Conservation (phyloP, 2,329 filamentous ascomycete genomes). For the Ophiocordyceps australis region DNA sequence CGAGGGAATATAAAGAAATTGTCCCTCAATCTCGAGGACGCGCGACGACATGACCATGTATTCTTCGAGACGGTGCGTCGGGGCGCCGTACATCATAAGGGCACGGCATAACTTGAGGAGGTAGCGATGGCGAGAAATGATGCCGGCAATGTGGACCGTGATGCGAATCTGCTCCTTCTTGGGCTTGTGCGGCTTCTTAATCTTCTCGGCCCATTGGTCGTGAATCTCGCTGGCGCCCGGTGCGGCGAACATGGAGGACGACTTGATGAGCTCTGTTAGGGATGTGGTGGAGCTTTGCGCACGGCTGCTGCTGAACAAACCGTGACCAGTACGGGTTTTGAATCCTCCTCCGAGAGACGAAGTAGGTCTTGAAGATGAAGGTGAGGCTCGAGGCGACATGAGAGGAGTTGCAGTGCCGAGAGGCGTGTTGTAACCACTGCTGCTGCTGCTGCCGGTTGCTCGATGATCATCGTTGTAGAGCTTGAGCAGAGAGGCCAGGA, state of each 20-base stretch:
- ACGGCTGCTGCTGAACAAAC: conserved; percentile 21
- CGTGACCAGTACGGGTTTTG: conserved; percentile 15
- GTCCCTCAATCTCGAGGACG: conserved; percentile 76
- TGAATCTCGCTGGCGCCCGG: conserved; percentile 25
- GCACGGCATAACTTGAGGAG: conserved; percentile 70
- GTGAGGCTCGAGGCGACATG: conserved; percentile 22
- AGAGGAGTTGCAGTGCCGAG: conserved; percentile 16
- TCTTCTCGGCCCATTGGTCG: conserved; percentile 23
- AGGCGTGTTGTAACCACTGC: conserved; percentile 23
- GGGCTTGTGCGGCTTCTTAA: conserved; percentile 18
- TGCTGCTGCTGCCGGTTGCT: conserved; percentile 12
- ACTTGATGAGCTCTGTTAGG: conserved; percentile 32
- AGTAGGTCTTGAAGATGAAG: conserved; percentile 18
- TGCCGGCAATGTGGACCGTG: conserved; percentile 44
- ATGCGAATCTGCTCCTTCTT: conserved; percentile 24
- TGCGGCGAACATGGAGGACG: conserved; percentile 31
- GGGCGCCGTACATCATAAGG: conserved; percentile 79
- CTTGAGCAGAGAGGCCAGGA: conserved; percentile 55
- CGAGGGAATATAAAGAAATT: conserved; percentile 78
- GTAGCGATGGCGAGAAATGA: conserved; percentile 65
- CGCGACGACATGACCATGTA: conserved; percentile 81
- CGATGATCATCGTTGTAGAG: conserved; percentile 37
- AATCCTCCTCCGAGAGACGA: conserved; percentile 16
- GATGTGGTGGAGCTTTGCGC: conserved; percentile 23
- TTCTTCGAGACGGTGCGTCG: conserved; percentile 79